Percentiles rank a stretch among this genome's conserved stretches.
These are phyloP conservation scores for Citropsis articulata DNA, from an alignment of 345 rosid genomes.

Conservation along the genomic window DNA sequence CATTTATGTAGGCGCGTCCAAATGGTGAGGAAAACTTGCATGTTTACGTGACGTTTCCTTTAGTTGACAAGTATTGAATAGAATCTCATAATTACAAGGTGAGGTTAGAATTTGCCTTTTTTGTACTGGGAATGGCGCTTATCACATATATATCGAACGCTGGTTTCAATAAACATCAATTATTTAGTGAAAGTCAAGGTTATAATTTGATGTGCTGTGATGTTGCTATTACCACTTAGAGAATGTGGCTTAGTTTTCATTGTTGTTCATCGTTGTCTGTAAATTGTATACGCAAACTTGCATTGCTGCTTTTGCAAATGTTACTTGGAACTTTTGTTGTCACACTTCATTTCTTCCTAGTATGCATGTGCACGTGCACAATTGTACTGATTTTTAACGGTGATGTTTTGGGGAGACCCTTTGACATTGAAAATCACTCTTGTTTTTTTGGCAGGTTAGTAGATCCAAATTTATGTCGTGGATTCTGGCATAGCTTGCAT, in stretches of 20 bases:
- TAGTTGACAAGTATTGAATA: no score
- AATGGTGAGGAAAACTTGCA: no score
- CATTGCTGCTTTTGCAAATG: background rate
- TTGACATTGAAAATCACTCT: background rate
- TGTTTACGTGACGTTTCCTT: no score
- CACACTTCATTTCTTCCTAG: background rate
- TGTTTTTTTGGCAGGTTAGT: constrained; percentile 7
- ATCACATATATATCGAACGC: background rate
- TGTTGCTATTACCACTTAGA: background rate
- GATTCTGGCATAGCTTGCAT: background rate
- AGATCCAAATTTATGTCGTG: background rate
- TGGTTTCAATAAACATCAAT: background rate
- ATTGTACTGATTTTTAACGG: background rate
- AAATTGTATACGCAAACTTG: background rate
- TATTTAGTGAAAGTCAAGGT: background rate
- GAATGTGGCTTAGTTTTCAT: background rate
- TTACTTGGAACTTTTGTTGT: background rate
- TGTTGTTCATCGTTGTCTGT: background rate
- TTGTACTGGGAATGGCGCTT: background rate
- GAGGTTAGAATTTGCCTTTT: no score
- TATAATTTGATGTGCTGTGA: background rate
- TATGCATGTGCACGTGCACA: background rate
- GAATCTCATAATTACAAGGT: background rate
- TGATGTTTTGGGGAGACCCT: background rate
- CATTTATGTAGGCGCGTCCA: background rate